These are phyloP conservation scores for Aspergillus ostianus DNA, from an alignment of 495 filamentous ascomycete species.

Conservation along the genomic window DNA sequence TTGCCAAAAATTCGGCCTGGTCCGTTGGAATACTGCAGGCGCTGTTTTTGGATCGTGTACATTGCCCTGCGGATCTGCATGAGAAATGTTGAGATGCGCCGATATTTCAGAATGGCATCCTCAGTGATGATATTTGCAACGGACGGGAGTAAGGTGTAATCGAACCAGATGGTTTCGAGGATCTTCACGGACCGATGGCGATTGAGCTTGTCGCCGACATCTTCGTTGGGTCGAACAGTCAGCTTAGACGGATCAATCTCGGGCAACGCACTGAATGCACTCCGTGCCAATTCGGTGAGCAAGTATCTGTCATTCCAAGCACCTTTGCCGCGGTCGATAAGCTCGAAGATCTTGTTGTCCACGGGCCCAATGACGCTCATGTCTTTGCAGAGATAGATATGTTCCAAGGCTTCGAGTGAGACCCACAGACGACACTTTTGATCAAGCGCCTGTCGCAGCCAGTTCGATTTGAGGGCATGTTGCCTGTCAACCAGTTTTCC, in stretches of 20 bases:
- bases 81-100: constrained; percentile 68
- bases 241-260: constrained; percentile 60
- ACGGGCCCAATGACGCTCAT: constrained; percentile 62
- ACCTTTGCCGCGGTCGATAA: constrained; percentile 62
- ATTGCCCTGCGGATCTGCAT: constrained; percentile 76
- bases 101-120: constrained; percentile 60
- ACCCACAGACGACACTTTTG: constrained; percentile 64
- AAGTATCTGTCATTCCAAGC: constrained; percentile 82
- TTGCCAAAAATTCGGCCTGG: constrained; percentile 9
- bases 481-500: constrained; percentile 69
- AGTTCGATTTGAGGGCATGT: constrained; percentile 62
- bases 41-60: constrained; percentile 61
- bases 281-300: constrained; percentile 75
- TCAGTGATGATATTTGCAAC: constrained; percentile 77
- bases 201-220: constrained; percentile 11
- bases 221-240: constrained; percentile 42
- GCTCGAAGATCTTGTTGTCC: constrained; percentile 69
- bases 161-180: constrained; percentile 56
- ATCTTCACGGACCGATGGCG: constrained; percentile 43
- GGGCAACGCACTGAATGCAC: constrained; percentile 53
- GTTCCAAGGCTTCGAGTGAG: constrained; percentile 64
- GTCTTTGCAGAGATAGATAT: constrained; percentile 72
- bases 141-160: constrained; percentile 74
- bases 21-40: constrained; percentile 30
- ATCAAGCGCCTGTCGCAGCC: constrained; percentile 65